A percentile compares a stretch with the other conserved stretches of the same genome.
Evolutionary conservation across 2,329 filamentous ascomycete genomes (phyloP).

Genomic region (Scytalidium sp.): DNA sequence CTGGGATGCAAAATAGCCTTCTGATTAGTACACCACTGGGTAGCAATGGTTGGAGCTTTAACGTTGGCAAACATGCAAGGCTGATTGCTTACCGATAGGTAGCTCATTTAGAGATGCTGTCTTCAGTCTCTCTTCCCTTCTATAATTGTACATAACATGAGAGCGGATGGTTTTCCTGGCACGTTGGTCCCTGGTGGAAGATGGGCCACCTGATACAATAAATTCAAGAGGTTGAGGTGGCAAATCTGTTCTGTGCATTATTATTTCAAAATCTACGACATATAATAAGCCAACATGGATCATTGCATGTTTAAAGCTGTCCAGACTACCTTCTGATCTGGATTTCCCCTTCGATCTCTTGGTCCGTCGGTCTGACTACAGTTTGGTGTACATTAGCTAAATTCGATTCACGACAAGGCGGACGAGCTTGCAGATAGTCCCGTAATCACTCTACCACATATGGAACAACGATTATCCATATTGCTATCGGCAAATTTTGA

Average conservation of each 20-base stretch:
- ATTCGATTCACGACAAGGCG: too few relatives aligned
- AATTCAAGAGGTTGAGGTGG: background rate
- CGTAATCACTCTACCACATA: too few relatives aligned
- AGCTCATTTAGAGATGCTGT: background rate
- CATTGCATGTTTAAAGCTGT: too few relatives aligned
- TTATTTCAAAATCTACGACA: background rate
- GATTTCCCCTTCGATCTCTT: too few relatives aligned
- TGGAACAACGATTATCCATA: too few relatives aligned
- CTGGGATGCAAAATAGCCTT: too few relatives aligned
- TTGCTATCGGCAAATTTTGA: too few relatives aligned
- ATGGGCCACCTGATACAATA: background rate
- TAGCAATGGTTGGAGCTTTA: background rate
- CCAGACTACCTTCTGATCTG: too few relatives aligned
- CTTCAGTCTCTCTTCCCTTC: background rate
- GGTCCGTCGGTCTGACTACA: too few relatives aligned
- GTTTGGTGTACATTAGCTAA: too few relatives aligned
- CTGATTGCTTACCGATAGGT: background rate
- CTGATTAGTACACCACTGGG: too few relatives aligned
- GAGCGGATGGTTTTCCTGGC: background rate
- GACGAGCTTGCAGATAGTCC: too few relatives aligned
- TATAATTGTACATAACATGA: background rate
- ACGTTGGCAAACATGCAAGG: background rate
- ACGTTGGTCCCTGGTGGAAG: background rate
- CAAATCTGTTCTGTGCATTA: background rate
- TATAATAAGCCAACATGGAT: background rate